Percentiles rank a stretch among this genome's conserved stretches.
Evolutionary conservation across 192 early-diverging fungal genomes (phyloP).

Genomic region (Podila clonocystis): DNA sequence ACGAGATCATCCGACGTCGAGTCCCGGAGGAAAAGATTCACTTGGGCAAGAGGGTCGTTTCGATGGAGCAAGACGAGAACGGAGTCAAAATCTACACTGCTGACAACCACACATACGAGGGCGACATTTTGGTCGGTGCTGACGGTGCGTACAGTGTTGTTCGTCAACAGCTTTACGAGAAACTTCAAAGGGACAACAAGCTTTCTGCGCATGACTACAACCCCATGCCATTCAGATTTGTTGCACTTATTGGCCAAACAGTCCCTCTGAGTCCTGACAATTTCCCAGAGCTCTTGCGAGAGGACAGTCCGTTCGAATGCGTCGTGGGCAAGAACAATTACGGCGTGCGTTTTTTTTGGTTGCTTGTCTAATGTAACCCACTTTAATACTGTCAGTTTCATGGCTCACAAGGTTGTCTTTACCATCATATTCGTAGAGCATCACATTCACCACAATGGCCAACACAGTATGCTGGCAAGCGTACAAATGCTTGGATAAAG

Average conservation of each 20-base stretch:
- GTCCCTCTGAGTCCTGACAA: background rate
- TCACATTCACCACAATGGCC: constrained; percentile 3
- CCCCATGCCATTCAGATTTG: background rate
- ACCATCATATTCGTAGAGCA: background rate
- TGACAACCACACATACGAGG: background rate
- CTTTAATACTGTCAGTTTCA: background rate
- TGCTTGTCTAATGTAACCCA: background rate
- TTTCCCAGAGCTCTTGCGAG: background rate
- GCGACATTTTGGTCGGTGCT: background rate
- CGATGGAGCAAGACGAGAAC: background rate
- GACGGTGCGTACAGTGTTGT: constrained; percentile 12
- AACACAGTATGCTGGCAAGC: constrained; percentile 11
- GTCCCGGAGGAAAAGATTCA: background rate
- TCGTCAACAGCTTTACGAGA: constrained; percentile 1
- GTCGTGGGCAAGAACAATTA: background rate
- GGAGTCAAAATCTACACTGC: background rate
- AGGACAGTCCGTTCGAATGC: background rate
- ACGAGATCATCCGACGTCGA: background rate
- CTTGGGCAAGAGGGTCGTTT: background rate
- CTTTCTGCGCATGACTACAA: background rate
- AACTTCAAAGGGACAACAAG: background rate
- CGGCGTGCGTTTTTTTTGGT: background rate
- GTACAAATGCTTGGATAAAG: background rate
- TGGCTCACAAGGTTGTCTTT: background rate
- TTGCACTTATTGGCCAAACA: background rate